Percentiles rank a stretch among this genome's conserved stretches.
These are phyloP conservation scores for Taphrina flavorubra DNA, from an alignment of 1,139 yeast species.

Conservation along the genomic window DNA sequence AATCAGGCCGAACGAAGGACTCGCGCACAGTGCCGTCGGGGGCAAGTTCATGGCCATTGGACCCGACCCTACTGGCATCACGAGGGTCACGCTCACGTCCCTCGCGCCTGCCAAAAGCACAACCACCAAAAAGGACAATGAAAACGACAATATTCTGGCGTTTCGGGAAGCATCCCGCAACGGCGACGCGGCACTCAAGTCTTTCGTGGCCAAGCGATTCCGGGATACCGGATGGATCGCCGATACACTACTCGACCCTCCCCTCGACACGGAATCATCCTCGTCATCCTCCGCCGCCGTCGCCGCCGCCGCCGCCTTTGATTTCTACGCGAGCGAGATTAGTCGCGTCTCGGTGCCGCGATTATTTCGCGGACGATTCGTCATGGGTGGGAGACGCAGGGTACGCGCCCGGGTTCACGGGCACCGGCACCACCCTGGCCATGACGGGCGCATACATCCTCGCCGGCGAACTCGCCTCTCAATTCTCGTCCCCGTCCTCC, in stretches of 20 bases:
- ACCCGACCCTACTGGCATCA: not conserved
- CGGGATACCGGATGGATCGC: slow-evolving; percentile 8
- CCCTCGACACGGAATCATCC: no score
- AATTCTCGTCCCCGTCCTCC: not conserved
- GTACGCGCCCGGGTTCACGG: slow-evolving; percentile 25
- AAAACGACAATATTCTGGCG: not conserved
- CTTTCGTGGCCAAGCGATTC: not conserved
- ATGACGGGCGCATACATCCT: slow-evolving; percentile 12
- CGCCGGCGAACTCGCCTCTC: slow-evolving; percentile 13
- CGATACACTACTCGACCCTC: not conserved
- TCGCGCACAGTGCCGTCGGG: slow-evolving; percentile 2
- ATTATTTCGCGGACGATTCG: slow-evolving; percentile 5
- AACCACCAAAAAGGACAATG: not conserved
- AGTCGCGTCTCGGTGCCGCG: slow-evolving; percentile 11
- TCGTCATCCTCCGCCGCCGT: no score
- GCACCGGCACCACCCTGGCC: slow-evolving; percentile 24
- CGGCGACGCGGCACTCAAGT: slow-evolving; percentile 11
- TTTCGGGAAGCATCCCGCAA: not conserved
- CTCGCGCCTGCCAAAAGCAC: not conserved
- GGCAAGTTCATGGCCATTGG: slow-evolving; percentile 16
- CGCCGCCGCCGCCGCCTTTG: not conserved
- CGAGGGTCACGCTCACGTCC: slow-evolving; percentile 6
- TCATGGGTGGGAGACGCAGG: slow-evolving; percentile 22
- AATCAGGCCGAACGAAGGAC: not conserved
- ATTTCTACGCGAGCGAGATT: slow-evolving; percentile 18